Percentiles rank a stretch among this genome's conserved stretches.
phyloP scores from a whole-genome alignment of 179 eudicot genomes.

The Silene coronaria region DNA sequence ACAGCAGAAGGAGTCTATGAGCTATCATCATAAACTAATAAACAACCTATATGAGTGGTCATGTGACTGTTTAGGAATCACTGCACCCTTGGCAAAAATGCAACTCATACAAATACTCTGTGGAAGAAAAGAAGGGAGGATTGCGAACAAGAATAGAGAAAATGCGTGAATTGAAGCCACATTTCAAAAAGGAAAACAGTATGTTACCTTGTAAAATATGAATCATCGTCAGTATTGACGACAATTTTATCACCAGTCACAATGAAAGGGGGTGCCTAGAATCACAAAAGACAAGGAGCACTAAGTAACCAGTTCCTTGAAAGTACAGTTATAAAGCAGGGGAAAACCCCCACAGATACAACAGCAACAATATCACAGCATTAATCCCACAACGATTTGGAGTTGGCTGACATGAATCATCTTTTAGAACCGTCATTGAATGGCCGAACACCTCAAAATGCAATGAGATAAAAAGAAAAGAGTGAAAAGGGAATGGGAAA shows the following conservation, averaged over 20 bases:
- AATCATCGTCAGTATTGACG: conserved; percentile 54
- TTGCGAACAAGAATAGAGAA: neutral
- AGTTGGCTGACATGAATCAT: too few species aligned
- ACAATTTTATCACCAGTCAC: conserved; percentile 54
- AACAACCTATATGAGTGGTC: neutral
- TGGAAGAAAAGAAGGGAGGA: neutral
- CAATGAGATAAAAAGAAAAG: too few species aligned
- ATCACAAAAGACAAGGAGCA: neutral
- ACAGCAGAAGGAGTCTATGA: neutral
- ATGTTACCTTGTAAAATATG: conserved; percentile 59
- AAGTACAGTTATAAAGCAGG: neutral
- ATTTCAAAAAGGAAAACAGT: neutral
- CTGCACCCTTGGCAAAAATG: conserved; percentile 4
- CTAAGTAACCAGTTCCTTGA: neutral
- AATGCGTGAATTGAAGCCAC: conserved; percentile 7
- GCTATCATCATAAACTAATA: conserved; percentile 4
- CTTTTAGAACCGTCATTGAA: too few species aligned
- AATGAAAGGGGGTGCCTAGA: conserved; percentile 71
- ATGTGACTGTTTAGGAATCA: neutral
- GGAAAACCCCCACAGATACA: neutral
- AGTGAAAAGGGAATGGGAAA: too few species aligned
- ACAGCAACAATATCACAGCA: neutral
- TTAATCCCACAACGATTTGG: too few species aligned
- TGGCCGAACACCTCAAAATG: too few species aligned
- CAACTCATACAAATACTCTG: neutral